Evolutionary conservation across 2,329 filamentous ascomycete genomes (phyloP), one percentile per base, ranked within the genome.

Genomic region (Fusarium coffeatum): DNA sequence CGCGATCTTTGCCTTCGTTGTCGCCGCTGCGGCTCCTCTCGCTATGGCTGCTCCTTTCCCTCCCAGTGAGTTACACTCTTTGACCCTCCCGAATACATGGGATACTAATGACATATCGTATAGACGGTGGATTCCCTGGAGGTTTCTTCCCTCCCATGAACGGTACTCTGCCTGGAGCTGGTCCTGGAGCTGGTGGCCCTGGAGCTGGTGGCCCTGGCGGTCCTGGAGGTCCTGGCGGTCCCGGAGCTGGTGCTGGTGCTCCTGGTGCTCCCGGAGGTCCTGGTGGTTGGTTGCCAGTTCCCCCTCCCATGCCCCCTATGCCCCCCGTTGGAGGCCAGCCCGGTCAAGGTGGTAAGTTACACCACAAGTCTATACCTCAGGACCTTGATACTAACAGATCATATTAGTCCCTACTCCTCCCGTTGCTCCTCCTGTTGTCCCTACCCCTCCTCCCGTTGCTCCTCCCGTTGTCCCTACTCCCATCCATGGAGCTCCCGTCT

Each of bases 1-100:
- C 55, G 64, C 53, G 51, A 61, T 64, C 46, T 22, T 71, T 49
- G 37, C 69, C 40, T 45, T 76, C 28, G 30, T 66, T 47, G 48
- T 76, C 47, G 68, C 71, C 42, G 59, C 54, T 25, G 55, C 64
- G 53, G 67, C 64, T 12, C 61, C 74, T 12, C 45, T 76, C 27
- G 64, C 61, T 4, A 23, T 61, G 40, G 70, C 74, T 45, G 46
- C 68, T 34, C 54, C 68, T 28, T 53, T 68, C 46, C 72, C 32
- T 28, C 32, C 57, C 5, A 43, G 71, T 73, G 15, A 70, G 57
- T 57, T 34, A 12, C 37, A 4, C 9, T 40, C 51, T 28, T 15
- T 9, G 15, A 7, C 13, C 7, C 9, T 34, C 11, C n/a, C 6
- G 11, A n/a, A 20, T 23, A 8, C 10, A 15, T 37, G 40, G 8